These are phyloP conservation scores for Skeletonema tropicum DNA, from an alignment of 108 stramenopile species.

Conservation along the genomic window DNA sequence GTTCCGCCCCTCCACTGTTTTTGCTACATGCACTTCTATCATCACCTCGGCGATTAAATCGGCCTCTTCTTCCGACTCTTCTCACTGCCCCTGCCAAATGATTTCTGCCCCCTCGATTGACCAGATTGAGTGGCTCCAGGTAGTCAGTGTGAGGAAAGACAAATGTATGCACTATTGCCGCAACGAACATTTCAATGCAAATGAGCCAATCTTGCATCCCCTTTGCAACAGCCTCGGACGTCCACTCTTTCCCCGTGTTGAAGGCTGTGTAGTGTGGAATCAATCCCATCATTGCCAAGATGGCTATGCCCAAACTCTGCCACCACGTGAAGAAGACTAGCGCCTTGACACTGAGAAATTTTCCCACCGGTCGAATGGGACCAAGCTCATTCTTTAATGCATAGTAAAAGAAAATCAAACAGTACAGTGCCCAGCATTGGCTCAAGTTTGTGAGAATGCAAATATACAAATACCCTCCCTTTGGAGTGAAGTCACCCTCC, in stretches of 20 bases:
- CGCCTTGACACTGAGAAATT: constrained; percentile 94
- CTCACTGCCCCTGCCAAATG: constrained; percentile 30
- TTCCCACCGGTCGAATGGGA: constrained; percentile 92
- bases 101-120: constrained; percentile 33
- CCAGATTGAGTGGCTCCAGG: constrained; percentile 65
- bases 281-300: constrained; percentile 82
- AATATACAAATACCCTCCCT: constrained; percentile 86
- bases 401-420: constrained; percentile 94
- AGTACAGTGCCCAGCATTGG: constrained; percentile 97
- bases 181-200: constrained; percentile 97
- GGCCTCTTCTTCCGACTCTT: constrained; percentile 48
- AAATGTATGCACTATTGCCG: constrained; percentile 90
- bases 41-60: constrained; percentile 44
- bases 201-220: constrained; percentile 96
- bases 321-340: constrained; percentile 98
- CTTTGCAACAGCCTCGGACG: constrained; percentile 92
- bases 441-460: constrained; percentile 88
- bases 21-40: constrained; percentile 60
- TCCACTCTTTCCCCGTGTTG: constrained; percentile 59
- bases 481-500: constrained; percentile 87
- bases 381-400: constrained; percentile 89
- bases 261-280: constrained; percentile 72
- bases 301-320: constrained; percentile 86
- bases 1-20: constrained; percentile 34
- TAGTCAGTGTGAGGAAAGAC: constrained; percentile 96